Percentiles rank a stretch among this genome's conserved stretches.
phyloP scores from a whole-genome alignment of 2,329 filamentous ascomycete species.

The Sodiomyces alkalinus region DNA sequence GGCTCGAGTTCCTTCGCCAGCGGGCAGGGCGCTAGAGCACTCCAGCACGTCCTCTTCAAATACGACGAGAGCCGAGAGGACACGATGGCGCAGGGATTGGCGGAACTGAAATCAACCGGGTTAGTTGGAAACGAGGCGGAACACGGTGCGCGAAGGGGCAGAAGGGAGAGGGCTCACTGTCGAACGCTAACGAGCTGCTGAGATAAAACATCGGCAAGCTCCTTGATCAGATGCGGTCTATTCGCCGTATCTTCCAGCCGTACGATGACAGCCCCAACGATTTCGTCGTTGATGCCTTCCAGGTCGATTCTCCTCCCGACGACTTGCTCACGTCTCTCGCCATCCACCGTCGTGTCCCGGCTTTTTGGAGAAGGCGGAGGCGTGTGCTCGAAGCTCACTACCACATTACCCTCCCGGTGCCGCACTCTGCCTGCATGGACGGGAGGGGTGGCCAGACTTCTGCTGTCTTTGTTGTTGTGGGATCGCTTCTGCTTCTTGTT shows the following conservation, averaged over 20 bases:
- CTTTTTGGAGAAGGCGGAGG: conserved; percentile 32
- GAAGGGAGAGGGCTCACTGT: conserved; percentile 62
- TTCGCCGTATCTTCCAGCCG: conserved; percentile 85
- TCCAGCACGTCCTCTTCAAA: conserved; percentile 75
- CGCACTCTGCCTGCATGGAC: too few species aligned
- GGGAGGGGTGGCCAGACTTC: too few species aligned
- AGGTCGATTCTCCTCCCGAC: conserved; percentile 32
- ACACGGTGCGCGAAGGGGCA: conserved; percentile 3
- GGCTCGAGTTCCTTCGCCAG: conserved; percentile 85
- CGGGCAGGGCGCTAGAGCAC: conserved; percentile 64
- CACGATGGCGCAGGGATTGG: conserved; percentile 89
- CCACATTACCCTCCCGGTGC: too few species aligned
- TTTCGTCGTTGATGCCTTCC: conserved; percentile 81
- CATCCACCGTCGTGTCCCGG: background rate
- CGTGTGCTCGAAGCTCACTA: conserved; percentile 57
- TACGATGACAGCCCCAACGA: conserved; percentile 78
- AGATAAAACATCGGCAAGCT: conserved; percentile 68
- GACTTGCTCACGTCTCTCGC: background rate
- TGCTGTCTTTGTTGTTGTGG: conserved; percentile 43
- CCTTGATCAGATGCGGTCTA: conserved; percentile 85
- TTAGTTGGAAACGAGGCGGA: conserved; percentile 3
- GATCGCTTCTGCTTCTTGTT: conserved; percentile 66
- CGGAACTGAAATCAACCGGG: conserved; percentile 72
- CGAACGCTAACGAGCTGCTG: conserved; percentile 69
- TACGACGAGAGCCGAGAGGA: conserved; percentile 83